Base-by-base conservation (phyloP, 2,329 filamentous ascomycete species). In the Ophiocordyceps sinensis region DNA sequence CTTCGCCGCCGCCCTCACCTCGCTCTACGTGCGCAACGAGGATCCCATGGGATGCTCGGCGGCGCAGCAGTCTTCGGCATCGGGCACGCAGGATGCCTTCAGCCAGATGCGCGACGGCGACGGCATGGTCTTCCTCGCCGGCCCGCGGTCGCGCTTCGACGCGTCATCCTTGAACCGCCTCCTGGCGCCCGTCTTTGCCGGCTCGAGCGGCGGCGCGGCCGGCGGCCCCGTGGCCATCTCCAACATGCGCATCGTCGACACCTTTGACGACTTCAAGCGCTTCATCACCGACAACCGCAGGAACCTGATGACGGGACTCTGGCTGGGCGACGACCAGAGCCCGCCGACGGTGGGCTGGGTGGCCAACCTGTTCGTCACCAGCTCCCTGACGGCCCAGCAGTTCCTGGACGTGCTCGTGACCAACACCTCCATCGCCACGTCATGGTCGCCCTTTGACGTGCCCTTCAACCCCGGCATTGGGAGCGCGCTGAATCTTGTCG, bases 1-100 rank as follows among this genome's bases (percentile, higher is more conserved):
- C 41, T 67, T 86, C 42, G 83, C 85, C 1, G 82, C 85, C 15
- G 85, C 80, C 0, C 63, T 94, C 14, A 84, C 87, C 0, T 84
- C 81, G 4, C 67, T 93, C 2, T 88, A 89, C 51, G 64, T 95
- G 8, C 69, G 72, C 36, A 61, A 64, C 37, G 77, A 77, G 49
- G 49, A 57, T 4, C 66, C 66, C 1, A 64, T 58, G 0, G 66
- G 64, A 3, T 84, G 79, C 52, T 63, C 66, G 14, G 70, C 73
- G 1, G 54, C 56, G 0, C 64, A 69, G 2, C 63, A 67, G 37
- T 51, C 70, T 0, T 68, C 68, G 1, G 65, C 64, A 30, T 53
- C 53, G 7, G 50, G 52, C 5, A 60, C 59, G 0, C 47, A 63
- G 47, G 62, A 54, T 49, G 64, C 42, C 43, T 61, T 70, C 17